phyloP scores from a whole-genome alignment of 176 grass and related monocot species.

The Hordeum marinum region DNA sequence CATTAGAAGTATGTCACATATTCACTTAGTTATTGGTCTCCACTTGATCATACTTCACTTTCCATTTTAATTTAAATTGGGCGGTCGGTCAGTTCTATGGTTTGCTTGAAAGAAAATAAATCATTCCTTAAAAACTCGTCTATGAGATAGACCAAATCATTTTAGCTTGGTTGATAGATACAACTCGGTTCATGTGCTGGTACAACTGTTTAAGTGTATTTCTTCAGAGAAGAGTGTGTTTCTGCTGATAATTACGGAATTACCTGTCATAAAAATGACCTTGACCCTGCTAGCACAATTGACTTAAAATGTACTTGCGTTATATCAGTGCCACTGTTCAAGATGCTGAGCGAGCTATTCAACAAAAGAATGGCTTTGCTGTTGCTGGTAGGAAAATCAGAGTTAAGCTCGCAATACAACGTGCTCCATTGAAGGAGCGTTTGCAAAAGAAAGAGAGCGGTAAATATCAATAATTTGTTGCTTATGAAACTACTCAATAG shows the following conservation, averaged over 20 bases:
- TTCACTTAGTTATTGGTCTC: not conserved
- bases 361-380: constrained; percentile 69
- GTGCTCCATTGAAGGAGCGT: constrained; percentile 67
- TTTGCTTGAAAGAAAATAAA: not conserved
- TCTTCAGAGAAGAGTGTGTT: not conserved
- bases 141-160: not conserved
- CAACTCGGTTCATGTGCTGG: not conserved
- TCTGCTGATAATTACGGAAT: not conserved
- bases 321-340: constrained; percentile 66
- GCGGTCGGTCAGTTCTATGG: not conserved
- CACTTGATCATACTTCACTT: not conserved
- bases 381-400: constrained; percentile 84
- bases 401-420: constrained; percentile 77
- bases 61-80: not conserved
- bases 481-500: not conserved
- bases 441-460: constrained; percentile 55
- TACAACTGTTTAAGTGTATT: not conserved
- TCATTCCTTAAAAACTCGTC: not conserved
- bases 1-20: not conserved
- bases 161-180: not conserved
- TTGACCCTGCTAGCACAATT: not conserved
- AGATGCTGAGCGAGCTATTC: constrained; percentile 79
- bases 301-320: constrained; percentile 14
- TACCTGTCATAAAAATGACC: not conserved
- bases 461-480: constrained; percentile 31